Evolutionary conservation across 352 stramenopile species (phyloP), one percentile per base, ranked within the genome.

Genomic region (Stephanocyclus meneghinianus): DNA sequence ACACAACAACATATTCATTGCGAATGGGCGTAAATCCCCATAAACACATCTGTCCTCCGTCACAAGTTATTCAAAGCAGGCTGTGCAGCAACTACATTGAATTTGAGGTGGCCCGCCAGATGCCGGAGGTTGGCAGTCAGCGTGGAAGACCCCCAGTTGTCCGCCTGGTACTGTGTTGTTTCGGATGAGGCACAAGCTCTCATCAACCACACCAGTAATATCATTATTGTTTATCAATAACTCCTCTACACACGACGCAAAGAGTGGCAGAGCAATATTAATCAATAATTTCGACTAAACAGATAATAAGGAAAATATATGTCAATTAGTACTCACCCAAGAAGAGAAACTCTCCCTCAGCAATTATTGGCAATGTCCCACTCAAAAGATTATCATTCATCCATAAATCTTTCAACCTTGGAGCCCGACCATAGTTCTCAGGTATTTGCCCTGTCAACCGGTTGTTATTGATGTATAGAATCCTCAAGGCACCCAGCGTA

Each of bases 391-490:
- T 87, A 51, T 84, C 65, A 76, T 77, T 81, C 51, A 87, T 13
- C 80, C 72, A 82, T 21, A 87, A 59, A 69, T 84, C 76, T 44
- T 74, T 74, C 68, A 87, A 69, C 18, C 60, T 76, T 10, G 51
- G 50, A 69, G 51, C 47, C 21, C 67, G 44, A 13, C 67, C 68
- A 68, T 74, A 71, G 63, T 90, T 87, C 9, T 78, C 1, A 53
- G 89, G 89, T 62, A 94, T 78, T 7, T 69, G 76, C 16, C 86
- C 85, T 42, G 67, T 86, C 6, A 93, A 65, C 26, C 80, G 13
- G 73, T 91, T 93, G 57, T 79, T 76, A 71, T 87, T 80, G 30
- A 93, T 13, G 63, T 89, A 90, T 18, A 93, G 66, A 50, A 82
- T 78, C 51, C 68, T 60, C 47, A 87, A 62, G 21, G 37, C 63